phyloP scores from a whole-genome alignment of 169 alveolate species.

The Eimeria acervulina region DNA sequence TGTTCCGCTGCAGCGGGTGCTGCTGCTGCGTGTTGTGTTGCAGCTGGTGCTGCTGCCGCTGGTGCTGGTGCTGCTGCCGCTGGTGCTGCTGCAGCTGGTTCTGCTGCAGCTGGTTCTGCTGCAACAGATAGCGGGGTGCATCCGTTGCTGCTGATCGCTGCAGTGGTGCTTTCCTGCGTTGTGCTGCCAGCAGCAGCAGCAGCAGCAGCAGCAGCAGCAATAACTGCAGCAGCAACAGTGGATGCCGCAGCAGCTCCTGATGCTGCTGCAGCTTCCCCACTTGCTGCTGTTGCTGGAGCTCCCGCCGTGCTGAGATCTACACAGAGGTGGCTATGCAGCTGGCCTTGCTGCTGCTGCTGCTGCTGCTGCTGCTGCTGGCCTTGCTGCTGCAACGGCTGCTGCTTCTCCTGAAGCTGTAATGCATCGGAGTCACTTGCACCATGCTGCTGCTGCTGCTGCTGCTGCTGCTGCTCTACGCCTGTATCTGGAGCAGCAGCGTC shows the following conservation, averaged over 20 bases:
- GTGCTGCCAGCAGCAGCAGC: background rate
- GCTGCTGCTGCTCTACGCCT: no score
- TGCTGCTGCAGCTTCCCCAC: background rate
- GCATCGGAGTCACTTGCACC: no score
- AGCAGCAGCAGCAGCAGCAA: background rate
- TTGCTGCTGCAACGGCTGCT: no score
- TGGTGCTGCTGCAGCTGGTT: no score
- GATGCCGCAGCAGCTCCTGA: background rate
- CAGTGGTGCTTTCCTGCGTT: background rate
- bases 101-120: no score
- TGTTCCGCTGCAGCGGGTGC: background rate
- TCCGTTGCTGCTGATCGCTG: background rate
- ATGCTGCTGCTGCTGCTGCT: no score
- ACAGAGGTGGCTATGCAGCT: no score
- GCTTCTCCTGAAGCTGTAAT: no score
- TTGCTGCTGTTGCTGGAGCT: background rate
- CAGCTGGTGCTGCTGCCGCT: no score
- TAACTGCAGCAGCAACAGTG: conserved; percentile 1
- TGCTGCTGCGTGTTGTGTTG: background rate
- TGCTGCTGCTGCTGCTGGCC: background rate
- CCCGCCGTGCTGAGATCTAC: no score
- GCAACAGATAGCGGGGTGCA: background rate
- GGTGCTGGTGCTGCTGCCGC: no score
- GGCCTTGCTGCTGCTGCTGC: background rate
- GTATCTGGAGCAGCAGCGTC: no score